phyloP scores from a whole-genome alignment of 164 flowering plant genomes.

The Pachysandra terminalis region DNA sequence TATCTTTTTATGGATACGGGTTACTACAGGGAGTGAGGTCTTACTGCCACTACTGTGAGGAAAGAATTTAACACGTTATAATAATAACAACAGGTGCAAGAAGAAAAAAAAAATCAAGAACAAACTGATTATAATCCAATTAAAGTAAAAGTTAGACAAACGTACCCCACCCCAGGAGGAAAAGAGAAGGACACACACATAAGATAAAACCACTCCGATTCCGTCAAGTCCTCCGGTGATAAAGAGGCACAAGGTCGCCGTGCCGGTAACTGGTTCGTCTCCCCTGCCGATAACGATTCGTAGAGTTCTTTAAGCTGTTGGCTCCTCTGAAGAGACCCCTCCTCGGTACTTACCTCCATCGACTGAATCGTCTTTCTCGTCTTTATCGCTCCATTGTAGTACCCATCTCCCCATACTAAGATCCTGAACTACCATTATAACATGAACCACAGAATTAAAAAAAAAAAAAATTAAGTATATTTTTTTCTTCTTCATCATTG shows the following conservation, averaged over 20 bases:
- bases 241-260: constrained; percentile 77
- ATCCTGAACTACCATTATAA: constrained; percentile 30
- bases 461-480: too few species aligned
- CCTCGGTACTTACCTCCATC: constrained; percentile 83
- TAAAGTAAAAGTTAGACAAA: constrained; percentile 6
- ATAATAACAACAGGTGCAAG: not conserved
- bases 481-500: not conserved
- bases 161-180: constrained; percentile 81
- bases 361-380: constrained; percentile 96
- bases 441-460: not conserved
- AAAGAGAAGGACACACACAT: constrained; percentile 97
- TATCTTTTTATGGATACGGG: too few species aligned
- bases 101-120: constrained; percentile 6
- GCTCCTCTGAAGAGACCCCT: constrained; percentile 81
- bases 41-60: too few species aligned
- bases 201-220: constrained; percentile 94
- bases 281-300: constrained; percentile 75
- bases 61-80: too few species aligned
- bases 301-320: constrained; percentile 88
- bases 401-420: constrained; percentile 88
- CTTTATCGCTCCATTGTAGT: constrained; percentile 94
- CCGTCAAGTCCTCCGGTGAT: constrained; percentile 95
- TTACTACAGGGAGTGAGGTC: too few species aligned
- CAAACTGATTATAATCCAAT: constrained; percentile 1
- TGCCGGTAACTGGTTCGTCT: constrained; percentile 59